These are phyloP conservation scores for Zelopaecilomyces penicillatus DNA, from an alignment of 2,329 filamentous ascomycete genomes.

Conservation along the genomic window DNA sequence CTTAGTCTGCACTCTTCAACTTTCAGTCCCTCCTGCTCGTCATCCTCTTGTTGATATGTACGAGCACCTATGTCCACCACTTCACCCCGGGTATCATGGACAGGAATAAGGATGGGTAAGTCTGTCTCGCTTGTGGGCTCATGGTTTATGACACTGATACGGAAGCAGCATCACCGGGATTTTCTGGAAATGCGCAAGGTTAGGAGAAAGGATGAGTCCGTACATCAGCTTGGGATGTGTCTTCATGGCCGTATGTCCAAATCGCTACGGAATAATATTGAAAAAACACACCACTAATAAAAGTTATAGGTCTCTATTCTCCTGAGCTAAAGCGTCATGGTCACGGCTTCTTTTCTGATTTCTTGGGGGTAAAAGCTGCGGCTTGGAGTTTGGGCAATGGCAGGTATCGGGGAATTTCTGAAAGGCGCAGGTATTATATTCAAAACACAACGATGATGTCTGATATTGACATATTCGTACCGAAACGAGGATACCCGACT, in stretches of 20 bases:
- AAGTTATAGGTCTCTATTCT: slow-evolving; percentile 25
- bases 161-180: slow-evolving; percentile 61
- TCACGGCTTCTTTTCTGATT: too few relatives aligned
- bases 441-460: too few relatives aligned
- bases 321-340: slow-evolving; percentile 19
- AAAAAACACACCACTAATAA: too few relatives aligned
- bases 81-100: slow-evolving; percentile 86
- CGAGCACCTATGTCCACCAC: slow-evolving; percentile 85
- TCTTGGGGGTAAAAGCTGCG: too few relatives aligned
- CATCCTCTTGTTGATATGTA: slow-evolving; percentile 91
- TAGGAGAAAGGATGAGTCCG: slow-evolving; percentile 87
- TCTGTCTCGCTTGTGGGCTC: not conserved
- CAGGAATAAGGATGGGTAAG: slow-evolving; percentile 82
- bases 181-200: slow-evolving; percentile 91
- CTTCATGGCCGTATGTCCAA: slow-evolving; percentile 70
- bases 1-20: slow-evolving; percentile 92
- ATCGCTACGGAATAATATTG: too few relatives aligned
- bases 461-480: too few relatives aligned
- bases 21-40: slow-evolving; percentile 95
- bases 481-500: too few relatives aligned
- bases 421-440: too few relatives aligned
- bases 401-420: too few relatives aligned
- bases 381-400: too few relatives aligned
- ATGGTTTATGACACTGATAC: not conserved
- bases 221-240: slow-evolving; percentile 94